phyloP scores from a whole-genome alignment of 2,329 filamentous ascomycete genomes.

The Diaporthe sp. region DNA sequence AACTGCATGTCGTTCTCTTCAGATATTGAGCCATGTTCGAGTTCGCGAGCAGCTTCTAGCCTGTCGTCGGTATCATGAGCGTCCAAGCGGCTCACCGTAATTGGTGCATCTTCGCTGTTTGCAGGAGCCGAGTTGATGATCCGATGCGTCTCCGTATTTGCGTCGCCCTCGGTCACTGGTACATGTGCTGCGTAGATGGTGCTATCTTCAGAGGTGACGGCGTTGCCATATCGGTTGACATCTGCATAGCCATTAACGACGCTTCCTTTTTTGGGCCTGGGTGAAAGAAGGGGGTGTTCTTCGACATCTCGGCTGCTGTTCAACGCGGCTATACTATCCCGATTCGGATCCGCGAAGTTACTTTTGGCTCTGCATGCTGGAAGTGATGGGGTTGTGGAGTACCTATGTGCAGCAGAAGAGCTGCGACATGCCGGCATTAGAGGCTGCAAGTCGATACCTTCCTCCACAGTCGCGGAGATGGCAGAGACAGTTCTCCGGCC shows the following conservation, averaged over 20 bases:
- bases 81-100: neutral
- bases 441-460: neutral
- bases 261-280: neutral
- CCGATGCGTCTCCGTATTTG: neutral
- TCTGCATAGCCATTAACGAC: neutral
- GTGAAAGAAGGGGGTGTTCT: neutral
- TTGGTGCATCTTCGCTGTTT: neutral
- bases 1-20: neutral
- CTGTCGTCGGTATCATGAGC: neutral
- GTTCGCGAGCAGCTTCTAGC: neutral
- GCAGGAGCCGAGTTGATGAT: neutral
- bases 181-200: neutral
- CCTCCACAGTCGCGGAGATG: neutral
- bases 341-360: neutral
- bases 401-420: neutral
- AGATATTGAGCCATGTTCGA: neutral
- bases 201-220: neutral
- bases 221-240: neutral
- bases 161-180: neutral
- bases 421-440: neutral
- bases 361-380: neutral
- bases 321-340: neutral
- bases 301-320: neutral
- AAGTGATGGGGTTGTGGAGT: neutral
- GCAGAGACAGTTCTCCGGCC: neutral